phyloP scores from a whole-genome alignment of 2,329 filamentous ascomycete species.

The Huntiella decipiens region DNA sequence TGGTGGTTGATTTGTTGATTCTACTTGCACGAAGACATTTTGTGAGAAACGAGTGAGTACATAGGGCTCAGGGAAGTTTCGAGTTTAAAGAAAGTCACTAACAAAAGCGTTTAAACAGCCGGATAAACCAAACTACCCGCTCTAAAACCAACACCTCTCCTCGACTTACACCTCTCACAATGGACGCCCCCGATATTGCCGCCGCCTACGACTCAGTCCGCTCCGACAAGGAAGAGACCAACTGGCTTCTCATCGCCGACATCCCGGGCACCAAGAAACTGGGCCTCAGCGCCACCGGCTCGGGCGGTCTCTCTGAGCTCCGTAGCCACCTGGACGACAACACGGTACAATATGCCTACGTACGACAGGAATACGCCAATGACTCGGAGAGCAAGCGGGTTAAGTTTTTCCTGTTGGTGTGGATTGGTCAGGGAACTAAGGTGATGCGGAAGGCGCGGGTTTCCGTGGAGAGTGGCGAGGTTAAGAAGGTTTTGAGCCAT shows the following conservation, averaged over 20 bases:
- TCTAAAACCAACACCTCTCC: too few species aligned
- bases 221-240: slow-evolving; percentile 43
- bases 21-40: too few species aligned
- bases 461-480: slow-evolving; percentile 45
- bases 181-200: slow-evolving; percentile 38
- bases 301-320: slow-evolving; percentile 41
- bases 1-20: too few species aligned
- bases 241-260: slow-evolving; percentile 50
- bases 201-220: slow-evolving; percentile 49
- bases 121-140: too few species aligned
- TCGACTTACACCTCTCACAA: neutral
- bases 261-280: slow-evolving; percentile 35
- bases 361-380: slow-evolving; percentile 49
- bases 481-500: slow-evolving; percentile 44
- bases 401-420: slow-evolving; percentile 49
- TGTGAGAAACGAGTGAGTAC: too few species aligned
- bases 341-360: slow-evolving; percentile 48
- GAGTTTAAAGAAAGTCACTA: too few species aligned
- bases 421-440: slow-evolving; percentile 46
- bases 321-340: slow-evolving; percentile 33
- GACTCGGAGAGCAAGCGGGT: slow-evolving; percentile 49
- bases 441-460: slow-evolving; percentile 54
- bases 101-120: too few species aligned
- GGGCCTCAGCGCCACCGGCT: slow-evolving; percentile 35
- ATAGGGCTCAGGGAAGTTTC: too few species aligned